Base-by-base conservation (phyloP, 2,329 filamentous ascomycete species). In the Rhytidhysteron rufulum region DNA sequence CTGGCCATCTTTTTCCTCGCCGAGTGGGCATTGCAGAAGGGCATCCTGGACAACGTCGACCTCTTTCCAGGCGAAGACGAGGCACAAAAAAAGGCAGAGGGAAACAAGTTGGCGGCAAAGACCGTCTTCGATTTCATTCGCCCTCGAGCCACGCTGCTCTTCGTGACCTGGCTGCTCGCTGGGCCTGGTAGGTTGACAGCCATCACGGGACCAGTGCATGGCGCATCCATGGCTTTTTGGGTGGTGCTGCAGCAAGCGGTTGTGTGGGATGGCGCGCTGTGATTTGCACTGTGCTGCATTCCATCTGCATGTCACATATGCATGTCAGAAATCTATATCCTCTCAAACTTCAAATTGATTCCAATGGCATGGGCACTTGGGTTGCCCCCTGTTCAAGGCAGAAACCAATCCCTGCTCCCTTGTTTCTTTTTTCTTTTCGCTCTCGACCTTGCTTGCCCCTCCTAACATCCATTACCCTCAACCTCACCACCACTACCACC, bases 21-120 rank as follows among this genome's bases (percentile, higher is more conserved):
- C 35, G 35, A 38, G 24, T 22, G 22, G 5, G 35, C 24, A 13
- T 38, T 29, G 25, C 25, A 29, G 25, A 29, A 29, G n/a, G 9
- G 25, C 25, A n/a, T 29, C n/a, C 25, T 29, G 9, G 25, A 29
- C 25, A 9, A 29, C n/a, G 25, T 29, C 25, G 25, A 29, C 25
- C 9, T 29, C 25, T 29, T 29, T n/a, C n/a, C 25, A 29, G 25
- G 25, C 25, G 9, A 9, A 29, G n/a, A 29, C 9, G 25, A 29
- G 25, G 25, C 9, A 29, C 9, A 29, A n/a, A n/a, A 29, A n/a
- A 29, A 29, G 25, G n/a, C 25, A 29, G 25, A 29, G 9, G 25
- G n/a, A n/a, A n/a, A 29, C n/a, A 29, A n/a, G n/a, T 29, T 29
- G 25, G 25, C 25, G 25, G 25, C 25, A n/a, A 29, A n/a, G 25